Conservation (phyloP, 78 protist genomes). For the Monosiga brevicollis region DNA sequence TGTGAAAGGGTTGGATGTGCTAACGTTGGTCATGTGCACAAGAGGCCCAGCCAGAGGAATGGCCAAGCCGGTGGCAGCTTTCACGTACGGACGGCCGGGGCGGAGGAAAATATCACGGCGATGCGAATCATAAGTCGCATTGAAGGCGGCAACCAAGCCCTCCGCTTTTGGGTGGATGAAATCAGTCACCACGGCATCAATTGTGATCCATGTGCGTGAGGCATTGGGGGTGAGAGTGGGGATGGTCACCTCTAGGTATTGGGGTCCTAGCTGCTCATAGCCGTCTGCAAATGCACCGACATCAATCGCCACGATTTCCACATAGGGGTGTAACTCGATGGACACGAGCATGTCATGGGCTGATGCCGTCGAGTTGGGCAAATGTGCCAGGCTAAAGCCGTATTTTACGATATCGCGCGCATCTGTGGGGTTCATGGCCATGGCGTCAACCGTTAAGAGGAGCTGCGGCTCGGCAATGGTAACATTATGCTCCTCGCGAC, state of each 20-base stretch:
- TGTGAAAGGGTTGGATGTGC: no score
- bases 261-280: no score
- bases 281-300: not conserved
- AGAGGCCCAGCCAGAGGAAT: no score
- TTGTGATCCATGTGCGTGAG: not conserved
- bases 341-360: not conserved
- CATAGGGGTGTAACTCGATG: not conserved
- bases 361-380: not conserved
- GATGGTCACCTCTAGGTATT: no score
- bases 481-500: no score
- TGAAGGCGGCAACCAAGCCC: not conserved
- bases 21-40: no score
- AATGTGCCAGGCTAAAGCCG: not conserved
- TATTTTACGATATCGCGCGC: not conserved
- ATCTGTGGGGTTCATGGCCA: not conserved
- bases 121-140: not conserved
- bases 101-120: no score
- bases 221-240: no score
- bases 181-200: not conserved
- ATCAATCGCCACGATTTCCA: not conserved
- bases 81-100: no score
- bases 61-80: no score
- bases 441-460: not conserved
- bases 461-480: not conserved
- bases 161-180: not conserved